A percentile compares a stretch with the other conserved stretches of the same genome.
Conservation (phyloP, 1,284 basidiomycete species). For the Cutaneotrichosporon sp. region DNA sequence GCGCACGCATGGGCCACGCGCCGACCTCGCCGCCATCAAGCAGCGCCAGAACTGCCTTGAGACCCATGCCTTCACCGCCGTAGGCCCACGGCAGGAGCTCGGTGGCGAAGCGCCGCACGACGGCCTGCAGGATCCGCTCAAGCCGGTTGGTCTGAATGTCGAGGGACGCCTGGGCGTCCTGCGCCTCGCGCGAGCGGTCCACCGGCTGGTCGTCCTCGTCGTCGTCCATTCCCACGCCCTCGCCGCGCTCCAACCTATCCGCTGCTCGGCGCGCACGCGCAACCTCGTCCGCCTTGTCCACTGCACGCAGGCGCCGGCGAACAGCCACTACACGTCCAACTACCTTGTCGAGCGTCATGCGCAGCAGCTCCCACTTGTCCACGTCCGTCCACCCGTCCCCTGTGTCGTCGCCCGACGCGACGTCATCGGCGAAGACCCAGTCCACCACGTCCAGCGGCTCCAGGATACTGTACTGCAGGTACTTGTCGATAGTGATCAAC, state of each 20-base stretch:
- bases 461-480: conserved; percentile 97
- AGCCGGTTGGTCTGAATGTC: conserved; percentile 36
- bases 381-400: conserved; percentile 53
- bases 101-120: conserved; percentile 31
- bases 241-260: conserved; percentile 37
- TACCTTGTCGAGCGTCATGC: conserved; percentile 73
- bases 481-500: conserved; percentile 88
- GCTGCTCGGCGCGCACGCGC: conserved; percentile 64
- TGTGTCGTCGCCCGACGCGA: conserved; percentile 42
- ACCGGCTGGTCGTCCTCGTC: conserved; percentile 24
- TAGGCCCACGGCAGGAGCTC: conserved; percentile 33
- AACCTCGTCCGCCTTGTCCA: conserved; percentile 83
- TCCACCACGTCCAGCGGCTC: conserved; percentile 85
- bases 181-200: conserved; percentile 35
- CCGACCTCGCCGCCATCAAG: conserved; percentile 35
- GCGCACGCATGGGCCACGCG: conserved; percentile 37
- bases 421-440: conserved; percentile 64
- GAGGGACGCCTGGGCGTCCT: conserved; percentile 37
- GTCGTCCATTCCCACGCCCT: conserved; percentile 34
- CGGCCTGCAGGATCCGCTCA: conserved; percentile 32
- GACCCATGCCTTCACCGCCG: conserved; percentile 20
- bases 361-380: conserved; percentile 75
- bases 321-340: conserved; percentile 76
- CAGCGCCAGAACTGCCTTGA: conserved; percentile 36
- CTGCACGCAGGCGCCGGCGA: conserved; percentile 61